Evolutionary conservation across 1,139 yeast species (phyloP), one percentile per base, ranked within the genome.

Genomic region (Pichia sp.): DNA sequence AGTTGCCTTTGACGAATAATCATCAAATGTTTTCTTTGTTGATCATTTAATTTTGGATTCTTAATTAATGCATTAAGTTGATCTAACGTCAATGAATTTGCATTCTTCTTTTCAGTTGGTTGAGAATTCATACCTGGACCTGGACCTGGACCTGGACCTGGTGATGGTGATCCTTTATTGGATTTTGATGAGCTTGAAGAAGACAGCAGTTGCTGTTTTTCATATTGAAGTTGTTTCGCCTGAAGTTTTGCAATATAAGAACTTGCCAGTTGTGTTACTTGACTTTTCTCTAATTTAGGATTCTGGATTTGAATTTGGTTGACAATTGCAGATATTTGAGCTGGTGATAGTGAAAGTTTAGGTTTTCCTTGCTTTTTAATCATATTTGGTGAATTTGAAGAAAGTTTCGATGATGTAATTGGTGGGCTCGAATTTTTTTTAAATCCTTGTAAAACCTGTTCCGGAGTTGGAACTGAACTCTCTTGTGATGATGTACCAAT

Each of bases 231-330:
- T n/a, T 50, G 51, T 27, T 56, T 54, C 2, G 50, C 52, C 51
- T 79, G 84, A 31, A 79, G 67, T 56, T 74, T 79, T 4, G 87
- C 86, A 54, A 85, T 70, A 62, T 84, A 84, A 34, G 83, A 80
- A 9, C 87, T 87, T 0, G 91, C 91, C 56, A 83, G 70, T 59
- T 82, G 80, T 0, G 88, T 82, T 2, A 84, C 90, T 60, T 85
- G 89, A 53, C 83, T 87, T 56, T 83, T 82, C 3, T 84, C 73
- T 62, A 84, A 71, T 31, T 76, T 77, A 1, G 95, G 95, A 62
- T 86, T 80, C 62, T 84, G 85, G 22, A 77, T 73, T 60, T 83
- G 87, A 52, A 85, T 83, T 50, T 85, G 84, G 56, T 78, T 81
- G 54, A 86, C 80, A 48, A 86, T 76, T 2, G 87, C 85, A 9